Conservation (phyloP, 805 yeast genomes). For the Starmera caribaea region DNA sequence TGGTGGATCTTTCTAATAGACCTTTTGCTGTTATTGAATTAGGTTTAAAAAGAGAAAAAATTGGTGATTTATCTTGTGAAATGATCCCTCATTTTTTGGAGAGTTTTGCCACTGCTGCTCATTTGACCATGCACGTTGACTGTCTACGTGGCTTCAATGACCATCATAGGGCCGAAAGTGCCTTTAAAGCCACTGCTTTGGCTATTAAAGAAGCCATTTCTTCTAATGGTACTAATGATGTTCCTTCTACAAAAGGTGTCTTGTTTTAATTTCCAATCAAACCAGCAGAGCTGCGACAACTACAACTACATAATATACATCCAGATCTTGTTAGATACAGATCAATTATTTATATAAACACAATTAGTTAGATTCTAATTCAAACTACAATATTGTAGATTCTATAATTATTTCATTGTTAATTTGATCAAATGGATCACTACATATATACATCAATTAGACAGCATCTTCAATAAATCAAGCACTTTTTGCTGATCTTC, state of each 20-base stretch:
- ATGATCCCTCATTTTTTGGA: slow-evolving; percentile 98
- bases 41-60: slow-evolving; percentile 84
- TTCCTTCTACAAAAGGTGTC: slow-evolving; percentile 96
- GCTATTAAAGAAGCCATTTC: slow-evolving; percentile 84
- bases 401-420: too few relatives aligned
- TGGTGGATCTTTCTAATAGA: slow-evolving; percentile 88
- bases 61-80: slow-evolving; percentile 87
- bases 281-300: not conserved
- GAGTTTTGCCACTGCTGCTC: slow-evolving; percentile 89
- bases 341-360: not conserved
- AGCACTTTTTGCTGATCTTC: not conserved
- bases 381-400: too few relatives aligned
- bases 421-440: not conserved
- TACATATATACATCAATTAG: not conserved
- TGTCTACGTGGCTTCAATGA: slow-evolving; percentile 90
- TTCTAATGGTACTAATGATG: slow-evolving; percentile 77
- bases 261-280: slow-evolving; percentile 56
- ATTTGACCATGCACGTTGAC: slow-evolving; percentile 88
- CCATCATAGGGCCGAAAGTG: slow-evolving; percentile 93
- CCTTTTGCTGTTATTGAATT: slow-evolving; percentile 87
- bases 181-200: slow-evolving; percentile 91
- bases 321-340: not conserved
- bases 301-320: not conserved
- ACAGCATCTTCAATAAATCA: not conserved
- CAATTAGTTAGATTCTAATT: too few relatives aligned